Percentiles rank a stretch among this genome's conserved stretches.
Evolutionary conservation across 2,329 filamentous ascomycete genomes (phyloP).

Genomic region (Penicillium sp.): DNA sequence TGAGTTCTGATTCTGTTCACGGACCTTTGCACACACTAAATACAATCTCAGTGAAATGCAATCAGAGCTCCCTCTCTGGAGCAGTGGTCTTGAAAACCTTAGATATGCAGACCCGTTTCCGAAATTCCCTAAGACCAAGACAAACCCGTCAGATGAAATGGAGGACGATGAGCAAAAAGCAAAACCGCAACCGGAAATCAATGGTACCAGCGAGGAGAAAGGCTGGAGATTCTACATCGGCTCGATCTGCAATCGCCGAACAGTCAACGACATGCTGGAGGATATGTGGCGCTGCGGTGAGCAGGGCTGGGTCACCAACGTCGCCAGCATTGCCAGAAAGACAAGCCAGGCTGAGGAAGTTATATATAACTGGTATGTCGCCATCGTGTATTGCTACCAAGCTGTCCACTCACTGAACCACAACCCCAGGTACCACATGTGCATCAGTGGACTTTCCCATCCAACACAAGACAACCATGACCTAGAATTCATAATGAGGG

Average conservation of each 20-base stretch:
- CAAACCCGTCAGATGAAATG: conserved; percentile 12
- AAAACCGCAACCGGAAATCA: conserved; percentile 4
- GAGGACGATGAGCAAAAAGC: conserved; percentile 5
- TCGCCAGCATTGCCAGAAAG: conserved; percentile 11
- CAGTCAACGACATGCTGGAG: conserved; percentile 21
- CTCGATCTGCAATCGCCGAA: conserved; percentile 22
- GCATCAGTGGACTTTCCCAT: conserved; percentile 3
- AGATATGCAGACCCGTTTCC: conserved; percentile 21
- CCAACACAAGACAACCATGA: conserved; percentile 11
- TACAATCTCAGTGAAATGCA: conserved; percentile 18
- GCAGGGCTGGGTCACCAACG: conserved; percentile 17
- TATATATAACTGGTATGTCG: conserved; percentile 17
- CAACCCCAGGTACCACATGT: conserved; percentile 18
- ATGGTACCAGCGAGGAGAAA: conserved; percentile 18
- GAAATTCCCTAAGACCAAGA: conserved; percentile 8
- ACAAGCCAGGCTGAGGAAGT: conserved; percentile 15
- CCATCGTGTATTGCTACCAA: background rate
- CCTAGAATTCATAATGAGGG: conserved; percentile 15
- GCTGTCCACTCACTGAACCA: background rate
- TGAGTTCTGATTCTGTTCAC: conserved; percentile 2
- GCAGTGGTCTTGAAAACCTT: conserved; percentile 19
- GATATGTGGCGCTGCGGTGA: conserved; percentile 22
- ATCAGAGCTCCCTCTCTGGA: conserved; percentile 22
- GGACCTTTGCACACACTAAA: background rate
- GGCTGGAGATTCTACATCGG: conserved; percentile 23